phyloP scores from a whole-genome alignment of 208 protist genomes.

The Dictyostelium gargantuum region DNA sequence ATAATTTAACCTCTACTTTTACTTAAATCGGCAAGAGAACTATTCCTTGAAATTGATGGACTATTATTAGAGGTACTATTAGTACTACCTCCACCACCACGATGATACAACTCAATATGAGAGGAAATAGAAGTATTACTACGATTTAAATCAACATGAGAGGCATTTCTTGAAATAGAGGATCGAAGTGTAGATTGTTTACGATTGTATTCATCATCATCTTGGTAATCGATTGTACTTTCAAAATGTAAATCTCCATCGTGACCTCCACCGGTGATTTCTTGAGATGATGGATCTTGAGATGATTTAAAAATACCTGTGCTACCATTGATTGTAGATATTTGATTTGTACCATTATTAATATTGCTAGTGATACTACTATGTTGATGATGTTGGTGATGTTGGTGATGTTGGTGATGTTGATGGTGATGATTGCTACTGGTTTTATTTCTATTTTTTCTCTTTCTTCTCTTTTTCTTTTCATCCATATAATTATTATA shows the following conservation, averaged over 20 bases:
- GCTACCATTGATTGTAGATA: too few species aligned
- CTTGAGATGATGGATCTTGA: background rate
- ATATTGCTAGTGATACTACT: background rate
- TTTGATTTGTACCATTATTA: background rate
- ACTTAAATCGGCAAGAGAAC: too few species aligned
- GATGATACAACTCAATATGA: background rate
- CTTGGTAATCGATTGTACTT: background rate
- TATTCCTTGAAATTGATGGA: too few species aligned
- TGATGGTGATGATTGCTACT: background rate
- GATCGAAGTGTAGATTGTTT: background rate
- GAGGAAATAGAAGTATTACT: background rate
- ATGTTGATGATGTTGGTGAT: background rate
- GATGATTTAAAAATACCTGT: too few species aligned
- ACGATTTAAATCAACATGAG: background rate
- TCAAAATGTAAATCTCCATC: background rate
- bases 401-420: background rate
- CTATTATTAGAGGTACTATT: too few species aligned
- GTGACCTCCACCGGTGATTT: background rate
- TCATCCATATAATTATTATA: constrained; percentile 6
- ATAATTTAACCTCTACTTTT: too few species aligned
- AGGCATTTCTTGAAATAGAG: background rate
- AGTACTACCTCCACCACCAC: too few species aligned
- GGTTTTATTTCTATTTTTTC: background rate
- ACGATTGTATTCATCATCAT: background rate
- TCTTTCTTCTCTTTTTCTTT: background rate